Evolutionary conservation across 1,284 basidiomycete genomes (phyloP).

Genomic region (Peniophora sp.): DNA sequence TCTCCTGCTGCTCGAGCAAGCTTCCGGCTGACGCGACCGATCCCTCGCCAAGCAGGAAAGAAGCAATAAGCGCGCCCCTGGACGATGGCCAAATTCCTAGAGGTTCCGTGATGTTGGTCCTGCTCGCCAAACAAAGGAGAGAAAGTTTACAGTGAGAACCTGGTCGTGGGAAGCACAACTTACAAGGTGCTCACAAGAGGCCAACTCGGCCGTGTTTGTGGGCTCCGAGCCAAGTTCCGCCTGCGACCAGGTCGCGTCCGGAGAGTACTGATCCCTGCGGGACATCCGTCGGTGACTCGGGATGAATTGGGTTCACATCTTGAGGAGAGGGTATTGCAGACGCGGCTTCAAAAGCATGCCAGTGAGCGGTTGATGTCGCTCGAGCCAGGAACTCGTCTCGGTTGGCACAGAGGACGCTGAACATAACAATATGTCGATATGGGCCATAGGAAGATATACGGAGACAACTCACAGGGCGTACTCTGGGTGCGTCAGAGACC

Average conservation of each 20-base stretch:
- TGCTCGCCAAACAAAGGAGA: slow-evolving; percentile 19
- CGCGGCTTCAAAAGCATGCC: slow-evolving; percentile 40
- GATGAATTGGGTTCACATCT: not conserved
- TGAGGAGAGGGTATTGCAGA: not conserved
- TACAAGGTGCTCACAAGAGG: slow-evolving; percentile 47
- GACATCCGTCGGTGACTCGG: slow-evolving; percentile 8
- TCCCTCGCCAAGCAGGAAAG: slow-evolving; percentile 53
- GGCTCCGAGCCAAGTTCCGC: slow-evolving; percentile 76
- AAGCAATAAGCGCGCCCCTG: slow-evolving; percentile 57
- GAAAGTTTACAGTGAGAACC: slow-evolving; percentile 1
- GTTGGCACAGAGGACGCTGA: slow-evolving; percentile 66
- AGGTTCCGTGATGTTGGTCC: slow-evolving; percentile 76
- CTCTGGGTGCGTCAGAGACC: slow-evolving; percentile 64
- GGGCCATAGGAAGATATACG: slow-evolving; percentile 4
- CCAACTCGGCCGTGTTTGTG: slow-evolving; percentile 56
- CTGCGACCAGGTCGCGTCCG: slow-evolving; percentile 61
- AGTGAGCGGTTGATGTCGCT: slow-evolving; percentile 57
- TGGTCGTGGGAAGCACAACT: slow-evolving; percentile 6
- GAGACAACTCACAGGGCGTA: slow-evolving; percentile 62
- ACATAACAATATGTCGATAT: slow-evolving; percentile 4
- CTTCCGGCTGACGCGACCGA: slow-evolving; percentile 34
- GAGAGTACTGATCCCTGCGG: slow-evolving; percentile 43
- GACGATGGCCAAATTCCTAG: slow-evolving; percentile 39
- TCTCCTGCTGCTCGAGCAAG: slow-evolving; percentile 35
- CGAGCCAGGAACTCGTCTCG: slow-evolving; percentile 67